Evolutionary conservation across 2,329 filamentous ascomycete species (phyloP).

Genomic region (Tolypocladium guangdongense): DNA sequence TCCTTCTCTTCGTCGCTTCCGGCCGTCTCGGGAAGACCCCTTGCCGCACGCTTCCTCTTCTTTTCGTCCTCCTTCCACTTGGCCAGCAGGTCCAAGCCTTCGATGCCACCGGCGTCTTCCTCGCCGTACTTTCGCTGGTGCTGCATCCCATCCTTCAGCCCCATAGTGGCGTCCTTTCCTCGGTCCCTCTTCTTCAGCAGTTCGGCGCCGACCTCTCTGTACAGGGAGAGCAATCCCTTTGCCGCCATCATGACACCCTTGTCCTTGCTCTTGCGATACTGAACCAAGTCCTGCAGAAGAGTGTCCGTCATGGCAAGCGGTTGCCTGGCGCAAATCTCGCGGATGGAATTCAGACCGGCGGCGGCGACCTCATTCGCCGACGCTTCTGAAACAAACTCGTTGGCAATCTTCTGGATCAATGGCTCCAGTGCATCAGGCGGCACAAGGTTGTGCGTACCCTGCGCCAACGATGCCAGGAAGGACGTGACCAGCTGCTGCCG

Average conservation of each 20-base stretch:
- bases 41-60: constrained; percentile 58
- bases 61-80: constrained; percentile 90
- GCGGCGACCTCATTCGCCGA: constrained; percentile 83
- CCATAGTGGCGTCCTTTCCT: constrained; percentile 83
- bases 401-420: constrained; percentile 87
- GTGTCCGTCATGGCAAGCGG: constrained; percentile 95
- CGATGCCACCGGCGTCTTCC: constrained; percentile 68
- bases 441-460: constrained; percentile 82
- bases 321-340: constrained; percentile 86
- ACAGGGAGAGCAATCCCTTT: constrained; percentile 80
- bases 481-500: constrained; percentile 84
- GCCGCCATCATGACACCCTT: constrained; percentile 99
- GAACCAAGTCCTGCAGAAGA: constrained; percentile 86
- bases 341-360: constrained; percentile 86
- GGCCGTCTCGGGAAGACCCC: constrained; percentile 52
- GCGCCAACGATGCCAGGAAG: constrained; percentile 84
- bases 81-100: constrained; percentile 83
- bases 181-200: constrained; percentile 82
- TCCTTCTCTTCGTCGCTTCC: constrained; percentile 50
- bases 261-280: constrained; percentile 95
- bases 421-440: constrained; percentile 89
- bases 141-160: constrained; percentile 62
- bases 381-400: constrained; percentile 95
- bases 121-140: constrained; percentile 76
- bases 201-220: constrained; percentile 82